Conservation (phyloP, 2,329 filamentous ascomycete species). For the Sporothrix luriei region DNA sequence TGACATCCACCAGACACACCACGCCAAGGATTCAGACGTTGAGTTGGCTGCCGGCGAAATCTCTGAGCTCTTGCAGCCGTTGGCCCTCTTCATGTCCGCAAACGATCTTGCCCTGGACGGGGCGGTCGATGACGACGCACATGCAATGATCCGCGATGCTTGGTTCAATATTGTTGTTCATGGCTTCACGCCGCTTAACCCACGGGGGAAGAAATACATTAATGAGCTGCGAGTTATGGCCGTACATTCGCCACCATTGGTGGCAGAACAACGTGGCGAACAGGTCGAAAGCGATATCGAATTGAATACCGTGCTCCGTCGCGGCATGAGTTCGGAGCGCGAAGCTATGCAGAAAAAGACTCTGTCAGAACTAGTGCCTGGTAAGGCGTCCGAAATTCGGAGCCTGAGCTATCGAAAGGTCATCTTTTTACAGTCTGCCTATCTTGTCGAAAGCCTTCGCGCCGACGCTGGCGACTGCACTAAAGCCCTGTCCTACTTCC, state of each 20-base stretch:
- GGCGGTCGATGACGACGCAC: conserved; percentile 65
- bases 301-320: conserved; percentile 86
- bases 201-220: conserved; percentile 70
- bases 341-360: conserved; percentile 78
- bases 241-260: conserved; percentile 80
- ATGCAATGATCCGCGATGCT: conserved; percentile 78
- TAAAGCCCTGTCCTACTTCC: conserved; percentile 85
- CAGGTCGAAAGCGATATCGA: conserved; percentile 96
- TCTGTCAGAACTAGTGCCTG: conserved; percentile 72
- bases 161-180: conserved; percentile 99
- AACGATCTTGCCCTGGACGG: conserved; percentile 58
- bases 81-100: conserved; percentile 79
- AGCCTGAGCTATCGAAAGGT: conserved; percentile 84
- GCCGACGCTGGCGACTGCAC: conserved; percentile 88
- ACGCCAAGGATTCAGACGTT: conserved; percentile 74
- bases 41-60: conserved; percentile 86
- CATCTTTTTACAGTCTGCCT: conserved; percentile 88
- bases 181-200: conserved; percentile 77
- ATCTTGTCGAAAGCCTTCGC: conserved; percentile 84
- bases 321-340: conserved; percentile 79
- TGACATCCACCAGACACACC: conserved; percentile 74
- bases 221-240: conserved; percentile 83
- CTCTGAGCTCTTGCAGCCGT: conserved; percentile 78
- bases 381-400: conserved; percentile 76
- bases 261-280: conserved; percentile 85